These are phyloP conservation scores for Trypanosoma conorhini DNA, from an alignment of 208 protist genomes.

Conservation along the genomic window DNA sequence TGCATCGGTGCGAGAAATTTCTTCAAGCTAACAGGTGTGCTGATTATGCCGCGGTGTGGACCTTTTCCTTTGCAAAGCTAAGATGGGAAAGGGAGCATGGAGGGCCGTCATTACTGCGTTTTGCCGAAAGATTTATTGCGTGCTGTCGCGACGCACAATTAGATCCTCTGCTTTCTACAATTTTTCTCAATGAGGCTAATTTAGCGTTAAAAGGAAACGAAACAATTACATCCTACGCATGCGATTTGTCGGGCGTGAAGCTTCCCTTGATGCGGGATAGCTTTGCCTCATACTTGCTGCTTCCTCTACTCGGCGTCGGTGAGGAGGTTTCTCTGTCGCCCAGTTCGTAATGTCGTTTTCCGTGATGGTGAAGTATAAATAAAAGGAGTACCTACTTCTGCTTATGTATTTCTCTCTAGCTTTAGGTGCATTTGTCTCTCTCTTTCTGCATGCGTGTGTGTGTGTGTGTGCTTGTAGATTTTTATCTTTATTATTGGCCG, in stretches of 20 bases:
- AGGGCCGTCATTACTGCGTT: background rate
- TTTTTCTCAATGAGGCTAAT: conserved; percentile 11
- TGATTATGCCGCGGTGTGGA: conserved; percentile 7
- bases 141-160: conserved; percentile 1
- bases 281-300: too few relatives aligned
- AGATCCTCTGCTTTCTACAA: conserved; percentile 2
- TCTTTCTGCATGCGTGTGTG: background rate
- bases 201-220: conserved; percentile 3
- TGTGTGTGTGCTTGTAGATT: too few relatives aligned
- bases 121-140: conserved; percentile 10
- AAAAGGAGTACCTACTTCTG: too few relatives aligned
- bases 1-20: conserved; percentile 16
- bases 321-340: background rate
- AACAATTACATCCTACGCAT: background rate
- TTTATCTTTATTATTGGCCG: background rate
- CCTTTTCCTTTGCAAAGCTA: conserved; percentile 19
- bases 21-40: conserved; percentile 12
- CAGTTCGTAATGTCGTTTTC: background rate
- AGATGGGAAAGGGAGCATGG: conserved; percentile 21
- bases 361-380: too few relatives aligned
- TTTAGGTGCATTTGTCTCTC: background rate
- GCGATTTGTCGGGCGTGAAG: conserved; percentile 6
- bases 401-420: background rate
- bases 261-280: background rate
- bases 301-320: too few relatives aligned